Percentiles rank a stretch among this genome's conserved stretches.
Conservation (phyloP, 2,329 filamentous ascomycete species). For the Epicoccum sorghinum region DNA sequence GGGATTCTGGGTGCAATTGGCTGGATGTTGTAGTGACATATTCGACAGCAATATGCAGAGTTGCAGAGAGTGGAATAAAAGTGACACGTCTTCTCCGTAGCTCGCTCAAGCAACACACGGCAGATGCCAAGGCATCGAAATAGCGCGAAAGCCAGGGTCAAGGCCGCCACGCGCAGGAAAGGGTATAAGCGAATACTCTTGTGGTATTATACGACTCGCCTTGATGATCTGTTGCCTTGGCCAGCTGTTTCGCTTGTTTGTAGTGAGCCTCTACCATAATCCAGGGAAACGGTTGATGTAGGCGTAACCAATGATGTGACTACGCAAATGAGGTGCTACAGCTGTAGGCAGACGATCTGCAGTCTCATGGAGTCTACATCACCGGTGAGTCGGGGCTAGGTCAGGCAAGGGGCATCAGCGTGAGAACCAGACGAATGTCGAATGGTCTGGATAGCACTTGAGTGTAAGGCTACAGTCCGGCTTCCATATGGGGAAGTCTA, state of each 20-base stretch:
- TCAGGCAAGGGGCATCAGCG: neutral
- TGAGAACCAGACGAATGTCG: neutral
- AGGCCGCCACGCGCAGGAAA: neutral
- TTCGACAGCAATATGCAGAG: neutral
- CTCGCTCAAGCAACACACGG: neutral
- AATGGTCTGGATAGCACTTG: neutral
- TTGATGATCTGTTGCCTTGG: no score
- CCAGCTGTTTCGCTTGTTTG: no score
- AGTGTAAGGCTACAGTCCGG: neutral
- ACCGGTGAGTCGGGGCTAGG: conserved; percentile 2
- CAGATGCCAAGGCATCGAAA: neutral
- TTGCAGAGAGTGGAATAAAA: neutral
- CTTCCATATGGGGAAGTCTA: neutral
- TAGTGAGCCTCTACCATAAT: neutral
- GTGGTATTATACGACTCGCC: no score
- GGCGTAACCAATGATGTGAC: neutral
- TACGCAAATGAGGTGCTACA: neutral
- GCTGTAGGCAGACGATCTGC: neutral
- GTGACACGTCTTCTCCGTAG: neutral
- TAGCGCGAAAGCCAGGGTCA: neutral
- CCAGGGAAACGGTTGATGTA: conserved; percentile 5
- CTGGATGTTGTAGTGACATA: neutral
- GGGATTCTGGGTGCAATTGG: neutral
- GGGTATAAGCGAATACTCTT: neutral
- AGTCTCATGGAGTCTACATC: neutral